Evolutionary conservation across 208 protist genomes (phyloP), one percentile per base, ranked within the genome.

Genomic region (Acanthamoeba triangularis): DNA sequence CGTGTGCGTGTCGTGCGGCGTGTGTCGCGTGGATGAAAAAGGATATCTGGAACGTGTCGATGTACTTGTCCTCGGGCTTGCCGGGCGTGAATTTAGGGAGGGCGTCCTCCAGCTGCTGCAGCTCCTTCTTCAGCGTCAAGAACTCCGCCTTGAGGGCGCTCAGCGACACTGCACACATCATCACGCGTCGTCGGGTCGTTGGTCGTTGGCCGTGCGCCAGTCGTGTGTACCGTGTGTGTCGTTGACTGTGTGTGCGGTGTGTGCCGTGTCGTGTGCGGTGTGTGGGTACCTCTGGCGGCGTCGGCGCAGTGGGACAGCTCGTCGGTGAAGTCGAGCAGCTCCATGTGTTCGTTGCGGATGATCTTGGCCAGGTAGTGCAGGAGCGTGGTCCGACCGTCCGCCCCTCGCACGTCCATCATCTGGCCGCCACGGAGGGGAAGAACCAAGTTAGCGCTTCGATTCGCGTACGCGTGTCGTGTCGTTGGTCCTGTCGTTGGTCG

Each of bases 321-420:
- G 59, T 65, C 59, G 59, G 59, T 65, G 59, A 65, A 65, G 59
- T 65, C 59, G 59, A 65, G 59, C 59, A 65, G 59, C 59, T 65
- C 59, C 59, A 65, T 65, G 11, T 65, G 28, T n/a, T 65, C 59
- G 59, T 65, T 65, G 59, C 59, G 59, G 23, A 65, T n/a, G 59
- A 65, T n/a, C 59, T n/a, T 65, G 59, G 59, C 59, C 23, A 65
- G 59, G 59, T 65, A 65, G 59, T 65, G 59, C 59, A 65, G 59
- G 23, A 65, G 59, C 59, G 59, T 65, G 3, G 59, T 65, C 1
- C 59, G 16, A n/a, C 59, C 59, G 59, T 65, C 59, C 23, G 13
- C 59, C 28, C 59, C 59, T 65, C 28, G 16, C 59, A 65, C 59
- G 28, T 65, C 59, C 59, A 65, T 65, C 59, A 65, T 65, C 59